Evolutionary conservation across 129 eudicot genomes (phyloP).

Genomic region (Solidago caesia): DNA sequence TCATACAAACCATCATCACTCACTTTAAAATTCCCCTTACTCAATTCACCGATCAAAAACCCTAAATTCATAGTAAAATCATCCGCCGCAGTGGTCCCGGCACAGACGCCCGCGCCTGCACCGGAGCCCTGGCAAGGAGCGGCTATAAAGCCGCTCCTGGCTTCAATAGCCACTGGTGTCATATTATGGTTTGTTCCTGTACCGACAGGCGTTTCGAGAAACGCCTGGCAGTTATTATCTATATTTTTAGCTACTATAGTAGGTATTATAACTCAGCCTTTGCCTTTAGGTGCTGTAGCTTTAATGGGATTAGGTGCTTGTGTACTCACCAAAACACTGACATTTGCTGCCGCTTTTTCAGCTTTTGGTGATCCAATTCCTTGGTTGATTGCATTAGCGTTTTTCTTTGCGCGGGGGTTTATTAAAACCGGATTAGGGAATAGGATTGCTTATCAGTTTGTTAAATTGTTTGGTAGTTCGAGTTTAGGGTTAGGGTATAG

Average conservation of each 20-base stretch:
- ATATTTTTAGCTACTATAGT: constrained; percentile 80
- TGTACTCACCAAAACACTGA: constrained; percentile 73
- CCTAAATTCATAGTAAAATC: constrained; percentile 21
- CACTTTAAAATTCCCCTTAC: neutral
- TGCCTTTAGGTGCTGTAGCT: constrained; percentile 85
- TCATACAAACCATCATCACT: constrained; percentile 17
- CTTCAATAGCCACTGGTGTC: constrained; percentile 68
- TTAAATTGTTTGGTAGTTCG: constrained; percentile 60
- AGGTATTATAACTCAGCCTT: constrained; percentile 77
- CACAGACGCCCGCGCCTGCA: constrained; percentile 41
- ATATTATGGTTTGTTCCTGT: constrained; percentile 68
- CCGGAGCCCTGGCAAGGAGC: constrained; percentile 77
- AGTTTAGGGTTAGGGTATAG: constrained; percentile 84
- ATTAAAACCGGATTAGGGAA: constrained; percentile 88
- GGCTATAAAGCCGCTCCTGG: constrained; percentile 53
- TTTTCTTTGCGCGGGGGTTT: constrained; percentile 95
- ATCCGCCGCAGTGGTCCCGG: constrained; percentile 34
- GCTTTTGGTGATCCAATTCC: constrained; percentile 96
- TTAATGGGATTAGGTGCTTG: constrained; percentile 81
- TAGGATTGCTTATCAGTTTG: constrained; percentile 89
- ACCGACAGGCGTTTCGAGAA: constrained; percentile 56
- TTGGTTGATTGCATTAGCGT: constrained; percentile 88
- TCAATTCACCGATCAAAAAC: constrained; percentile 8
- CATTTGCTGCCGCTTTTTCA: constrained; percentile 92
- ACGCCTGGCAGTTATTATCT: constrained; percentile 76